These are phyloP conservation scores for Arachis monticola DNA, from an alignment of 331 rosid genomes.

Conservation along the genomic window DNA sequence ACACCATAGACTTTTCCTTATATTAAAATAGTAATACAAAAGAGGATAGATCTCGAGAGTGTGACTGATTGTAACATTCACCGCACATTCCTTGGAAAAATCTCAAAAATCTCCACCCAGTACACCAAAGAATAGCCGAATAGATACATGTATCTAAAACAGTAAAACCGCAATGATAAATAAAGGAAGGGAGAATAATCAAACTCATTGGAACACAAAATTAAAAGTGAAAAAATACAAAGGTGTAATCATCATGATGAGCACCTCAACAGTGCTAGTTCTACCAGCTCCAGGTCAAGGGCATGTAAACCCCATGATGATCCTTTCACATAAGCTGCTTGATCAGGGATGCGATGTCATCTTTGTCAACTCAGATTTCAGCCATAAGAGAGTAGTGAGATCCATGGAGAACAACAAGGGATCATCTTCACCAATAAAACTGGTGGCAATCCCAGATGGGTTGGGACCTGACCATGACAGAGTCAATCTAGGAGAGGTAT, in stretches of 20 bases:
- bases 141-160: too few relatives aligned
- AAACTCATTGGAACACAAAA: neutral
- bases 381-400: neutral
- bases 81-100: too few relatives aligned
- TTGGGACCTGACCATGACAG: slow-evolving; percentile 36
- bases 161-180: too few relatives aligned
- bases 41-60: too few relatives aligned
- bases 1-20: too few relatives aligned
- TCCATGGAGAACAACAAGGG: neutral
- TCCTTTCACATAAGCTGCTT: neutral
- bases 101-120: too few relatives aligned
- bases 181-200: too few relatives aligned
- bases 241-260: neutral
- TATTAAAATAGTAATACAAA: too few relatives aligned
- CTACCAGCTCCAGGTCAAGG: slow-evolving; percentile 31
- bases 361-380: slow-evolving; percentile 21
- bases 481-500: slow-evolving; percentile 9
- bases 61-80: too few relatives aligned
- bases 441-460: slow-evolving; percentile 38
- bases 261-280: neutral
- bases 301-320: slow-evolving; percentile 31
- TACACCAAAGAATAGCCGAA: too few relatives aligned
- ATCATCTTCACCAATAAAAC: neutral
- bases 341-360: slow-evolving; percentile 19
- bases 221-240: neutral